phyloP scores from a whole-genome alignment of 129 eudicot species.

The Flaveria ramosissima region DNA sequence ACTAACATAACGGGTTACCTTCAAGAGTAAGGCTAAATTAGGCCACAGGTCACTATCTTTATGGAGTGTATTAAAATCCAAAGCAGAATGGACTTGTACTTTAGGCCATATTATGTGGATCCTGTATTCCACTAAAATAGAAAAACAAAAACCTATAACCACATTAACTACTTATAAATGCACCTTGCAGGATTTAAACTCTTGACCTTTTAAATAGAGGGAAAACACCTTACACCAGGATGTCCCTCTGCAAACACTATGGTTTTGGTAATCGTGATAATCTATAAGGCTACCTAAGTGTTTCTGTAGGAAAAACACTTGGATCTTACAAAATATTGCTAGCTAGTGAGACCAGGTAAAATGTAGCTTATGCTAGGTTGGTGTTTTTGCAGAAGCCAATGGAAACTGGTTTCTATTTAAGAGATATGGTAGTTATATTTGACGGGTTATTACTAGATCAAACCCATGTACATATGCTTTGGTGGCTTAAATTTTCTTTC shows the following conservation, averaged over 20 bases:
- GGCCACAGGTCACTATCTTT: slow-evolving; percentile 29
- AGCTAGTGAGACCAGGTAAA: no score
- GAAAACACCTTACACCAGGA: neutral
- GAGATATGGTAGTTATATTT: neutral
- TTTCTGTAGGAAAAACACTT: no score
- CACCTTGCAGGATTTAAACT: no score
- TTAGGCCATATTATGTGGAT: slow-evolving; percentile 21
- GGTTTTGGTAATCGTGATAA: no score
- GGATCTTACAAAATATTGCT: no score
- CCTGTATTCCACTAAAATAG: slow-evolving; percentile 17
- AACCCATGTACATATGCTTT: neutral
- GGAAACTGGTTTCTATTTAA: neutral
- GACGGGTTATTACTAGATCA: neutral
- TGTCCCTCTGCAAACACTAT: no score
- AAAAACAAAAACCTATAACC: slow-evolving; percentile 23
- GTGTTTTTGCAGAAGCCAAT: neutral
- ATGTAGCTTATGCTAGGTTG: no score
- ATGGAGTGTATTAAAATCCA: slow-evolving; percentile 25
- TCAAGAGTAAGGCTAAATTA: slow-evolving; percentile 30
- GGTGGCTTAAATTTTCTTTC: neutral
- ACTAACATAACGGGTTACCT: slow-evolving; percentile 33
- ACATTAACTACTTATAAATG: slow-evolving; percentile 19
- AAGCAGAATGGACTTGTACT: slow-evolving; percentile 29
- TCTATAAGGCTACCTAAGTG: no score
- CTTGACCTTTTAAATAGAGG: neutral